Base-by-base conservation (phyloP, 768 basidiomycete genomes). In the Collybiopsis luxurians region DNA sequence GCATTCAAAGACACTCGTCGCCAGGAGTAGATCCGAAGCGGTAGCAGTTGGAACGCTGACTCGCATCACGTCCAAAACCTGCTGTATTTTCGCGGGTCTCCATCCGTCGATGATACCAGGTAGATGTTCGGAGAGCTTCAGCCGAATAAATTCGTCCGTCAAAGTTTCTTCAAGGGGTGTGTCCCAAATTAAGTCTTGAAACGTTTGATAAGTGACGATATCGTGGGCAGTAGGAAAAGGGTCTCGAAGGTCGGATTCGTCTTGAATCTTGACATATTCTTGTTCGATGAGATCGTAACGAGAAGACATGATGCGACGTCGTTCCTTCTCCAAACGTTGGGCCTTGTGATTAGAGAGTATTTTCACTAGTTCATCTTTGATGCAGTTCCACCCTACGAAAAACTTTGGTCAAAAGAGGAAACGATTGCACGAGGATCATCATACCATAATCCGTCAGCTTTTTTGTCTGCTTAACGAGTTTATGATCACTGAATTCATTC, bases 371-470 rank as follows among this genome's bases (percentile, higher is more conserved):
- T 38, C 44, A 15, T 39, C 45, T 28, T 55, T 45, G n/a, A 55
- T 55, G 10, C 2, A n/a, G 1, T 43, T 36, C 54, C 54, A 55
- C 7, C 54, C 54, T 55, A 28, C n/a, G 24, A 11, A 11, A 21
- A 26, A 17, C 21, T 6, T 5, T 28, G 21, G 9, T 21, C n/a
- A 38, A n/a, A 42, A 6, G 23, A 30, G 24, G 28, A 54, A 12
- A 2, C n/a, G n/a, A 5, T 5, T 13, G 10, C 17, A 34, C 19
- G 43, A 26, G 11, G 19, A 21, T 11, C 11, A 24, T 36, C 36
- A 21, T 55, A 55, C 54, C 45, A 19, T 44, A 12, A 9, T 45
- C 54, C 2, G 54, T 55, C 13, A 55, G 54, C n/a, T 55, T 47
- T 31, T 38, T 55, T 1, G 45, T 10, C 43, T 55, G 54, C 27